Percentiles rank a stretch among this genome's conserved stretches.
Conservation (phyloP, 177 flowering plant species). For the Vitis hybrid region DNA sequence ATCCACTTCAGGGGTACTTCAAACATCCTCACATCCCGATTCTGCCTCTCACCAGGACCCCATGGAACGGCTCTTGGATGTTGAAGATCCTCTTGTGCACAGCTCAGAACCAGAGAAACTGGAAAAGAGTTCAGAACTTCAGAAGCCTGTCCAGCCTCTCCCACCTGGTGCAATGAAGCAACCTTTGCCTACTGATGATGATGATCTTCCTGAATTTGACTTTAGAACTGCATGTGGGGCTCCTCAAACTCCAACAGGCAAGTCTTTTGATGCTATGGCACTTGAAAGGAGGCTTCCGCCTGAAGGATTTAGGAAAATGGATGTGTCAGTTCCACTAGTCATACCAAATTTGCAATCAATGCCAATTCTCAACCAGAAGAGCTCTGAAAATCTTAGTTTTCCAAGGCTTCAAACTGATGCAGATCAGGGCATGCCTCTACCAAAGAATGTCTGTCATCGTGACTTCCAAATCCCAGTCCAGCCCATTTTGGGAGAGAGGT, state of each 20-base stretch:
- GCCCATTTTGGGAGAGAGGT: constrained; percentile 7
- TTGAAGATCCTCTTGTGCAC: not conserved
- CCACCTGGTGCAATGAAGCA: constrained; percentile 9
- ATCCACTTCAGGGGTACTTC: constrained; percentile 14
- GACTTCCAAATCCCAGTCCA: not conserved
- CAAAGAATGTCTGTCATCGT: constrained; percentile 6
- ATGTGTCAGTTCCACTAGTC: constrained; percentile 7
- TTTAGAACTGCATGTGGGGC: constrained; percentile 31
- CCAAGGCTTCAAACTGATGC: constrained; percentile 7
- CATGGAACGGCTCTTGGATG: not conserved
- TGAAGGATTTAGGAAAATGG: constrained; percentile 14
- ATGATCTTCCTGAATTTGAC: constrained; percentile 68
- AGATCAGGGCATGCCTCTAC: constrained; percentile 11
- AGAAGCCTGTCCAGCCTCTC: constrained; percentile 9
- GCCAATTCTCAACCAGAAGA: constrained; percentile 11
- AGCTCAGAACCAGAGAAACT: constrained; percentile 15
- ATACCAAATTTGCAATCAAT: not conserved
- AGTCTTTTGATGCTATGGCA: constrained; percentile 13
- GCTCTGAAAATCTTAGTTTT: constrained; percentile 5
- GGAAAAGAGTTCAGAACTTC: constrained; percentile 4
- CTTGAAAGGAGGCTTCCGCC: constrained; percentile 16
- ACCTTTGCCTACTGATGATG: constrained; percentile 20
- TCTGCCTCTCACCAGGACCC: not conserved
- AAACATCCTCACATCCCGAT: not conserved
- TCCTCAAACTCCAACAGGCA: constrained; percentile 16